Percentiles rank a stretch among this genome's conserved stretches.
Evolutionary conservation across 208 protist species (phyloP).

Genomic region (Leishmania lainsoni): DNA sequence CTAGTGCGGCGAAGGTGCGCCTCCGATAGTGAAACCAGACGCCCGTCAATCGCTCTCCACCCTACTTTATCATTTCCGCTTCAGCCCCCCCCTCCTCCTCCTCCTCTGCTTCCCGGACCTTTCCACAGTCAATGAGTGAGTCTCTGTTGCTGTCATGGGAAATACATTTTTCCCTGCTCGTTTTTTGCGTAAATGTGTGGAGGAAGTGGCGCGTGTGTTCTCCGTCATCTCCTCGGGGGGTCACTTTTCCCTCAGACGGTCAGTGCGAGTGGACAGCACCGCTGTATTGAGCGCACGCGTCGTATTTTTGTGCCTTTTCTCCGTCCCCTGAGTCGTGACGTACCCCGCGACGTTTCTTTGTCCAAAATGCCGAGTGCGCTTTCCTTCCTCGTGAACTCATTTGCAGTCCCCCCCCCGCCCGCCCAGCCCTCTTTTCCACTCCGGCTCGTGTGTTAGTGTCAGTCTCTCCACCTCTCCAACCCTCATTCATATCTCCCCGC

Average conservation of each 20-base stretch:
- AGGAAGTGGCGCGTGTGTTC: too few relatives aligned
- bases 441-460: neutral
- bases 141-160: neutral
- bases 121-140: neutral
- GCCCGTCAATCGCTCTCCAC: too few relatives aligned
- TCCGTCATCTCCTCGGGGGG: neutral
- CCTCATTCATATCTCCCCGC: too few relatives aligned
- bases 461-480: neutral
- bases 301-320: too few relatives aligned
- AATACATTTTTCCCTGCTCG: neutral
- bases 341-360: neutral
- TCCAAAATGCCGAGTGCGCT: neutral
- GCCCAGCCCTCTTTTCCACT: neutral
- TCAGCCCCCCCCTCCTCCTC: too few relatives aligned
- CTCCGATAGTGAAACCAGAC: neutral
- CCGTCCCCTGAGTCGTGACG: neutral
- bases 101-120: neutral
- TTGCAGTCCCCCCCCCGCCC: too few relatives aligned
- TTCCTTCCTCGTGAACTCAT: neutral
- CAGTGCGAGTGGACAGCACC: too few relatives aligned
- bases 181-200: neutral
- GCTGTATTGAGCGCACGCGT: neutral
- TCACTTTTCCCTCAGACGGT: neutral
- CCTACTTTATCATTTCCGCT: neutral
- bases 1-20: neutral